A percentile compares a stretch with the other conserved stretches of the same genome.
These are phyloP conservation scores for Mycena olivaceomarginata DNA, from an alignment of 768 basidiomycete species.

Conservation along the genomic window DNA sequence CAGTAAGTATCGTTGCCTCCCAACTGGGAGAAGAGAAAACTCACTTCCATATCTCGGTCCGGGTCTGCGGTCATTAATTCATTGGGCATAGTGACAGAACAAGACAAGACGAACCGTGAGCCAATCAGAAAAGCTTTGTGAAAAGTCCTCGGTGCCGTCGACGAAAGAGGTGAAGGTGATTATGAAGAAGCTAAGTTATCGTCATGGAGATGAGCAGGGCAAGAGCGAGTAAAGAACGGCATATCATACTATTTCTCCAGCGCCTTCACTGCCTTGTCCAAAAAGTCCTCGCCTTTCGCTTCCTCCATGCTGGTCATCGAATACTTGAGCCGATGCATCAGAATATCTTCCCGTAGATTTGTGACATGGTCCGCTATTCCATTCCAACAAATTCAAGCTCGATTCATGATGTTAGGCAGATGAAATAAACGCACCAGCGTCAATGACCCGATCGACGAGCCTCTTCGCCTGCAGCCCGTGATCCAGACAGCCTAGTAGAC, in stretches of 20 bases:
- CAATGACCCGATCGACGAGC: conserved; percentile 93
- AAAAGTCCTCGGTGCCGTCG: conserved; percentile 75
- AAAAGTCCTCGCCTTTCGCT: conserved; percentile 71
- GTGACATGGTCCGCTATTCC: conserved; percentile 90
- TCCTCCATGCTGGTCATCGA: conserved; percentile 87
- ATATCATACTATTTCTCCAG: conserved; percentile 91
- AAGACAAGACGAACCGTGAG: conserved; percentile 72
- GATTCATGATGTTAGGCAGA: background rate
- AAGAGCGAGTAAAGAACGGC: conserved; percentile 5
- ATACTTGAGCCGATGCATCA: conserved; percentile 89
- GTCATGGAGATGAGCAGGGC: conserved; percentile 10
- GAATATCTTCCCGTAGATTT: conserved; percentile 93
- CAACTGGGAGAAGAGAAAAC: conserved; percentile 47
- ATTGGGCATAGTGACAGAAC: background rate
- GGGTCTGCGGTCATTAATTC: conserved; percentile 62
- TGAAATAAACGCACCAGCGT: conserved; percentile 68
- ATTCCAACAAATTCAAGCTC: background rate
- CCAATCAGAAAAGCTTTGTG: conserved; percentile 90
- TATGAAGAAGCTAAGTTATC: conserved; percentile 85
- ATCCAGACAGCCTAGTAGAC: conserved; percentile 94
- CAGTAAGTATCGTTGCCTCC: background rate
- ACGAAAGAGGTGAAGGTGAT: conserved; percentile 96
- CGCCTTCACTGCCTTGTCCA: conserved; percentile 83
- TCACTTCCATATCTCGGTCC: conserved; percentile 96
- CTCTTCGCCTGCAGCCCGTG: conserved; percentile 90